These are phyloP conservation scores for Debaryomycetaceae sp. DNA, from an alignment of 1,139 yeast genomes.

Conservation along the genomic window DNA sequence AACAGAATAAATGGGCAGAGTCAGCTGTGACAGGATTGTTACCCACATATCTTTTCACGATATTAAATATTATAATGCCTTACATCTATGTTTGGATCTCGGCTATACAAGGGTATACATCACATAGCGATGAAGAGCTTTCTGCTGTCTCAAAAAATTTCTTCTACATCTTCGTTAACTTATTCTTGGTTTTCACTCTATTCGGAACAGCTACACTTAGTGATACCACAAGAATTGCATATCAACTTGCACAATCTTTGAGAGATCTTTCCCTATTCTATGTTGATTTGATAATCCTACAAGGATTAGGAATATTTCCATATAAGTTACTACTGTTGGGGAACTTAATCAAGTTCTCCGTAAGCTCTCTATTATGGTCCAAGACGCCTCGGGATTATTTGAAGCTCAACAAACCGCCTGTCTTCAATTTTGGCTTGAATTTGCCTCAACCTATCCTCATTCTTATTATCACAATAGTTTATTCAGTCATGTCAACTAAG, in stretches of 20 bases:
- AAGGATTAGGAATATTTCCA: constrained; percentile 84
- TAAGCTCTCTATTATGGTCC: constrained; percentile 45
- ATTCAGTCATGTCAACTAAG: constrained; percentile 63
- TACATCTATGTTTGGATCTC: constrained; percentile 72
- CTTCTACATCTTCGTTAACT: constrained; percentile 77
- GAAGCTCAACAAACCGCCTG: constrained; percentile 52
- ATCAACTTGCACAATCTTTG: constrained; percentile 69
- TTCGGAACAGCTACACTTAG: constrained; percentile 75
- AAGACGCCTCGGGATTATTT: constrained; percentile 59
- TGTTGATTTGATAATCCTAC: constrained; percentile 76
- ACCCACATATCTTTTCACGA: constrained; percentile 73
- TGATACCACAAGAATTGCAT: constrained; percentile 73
- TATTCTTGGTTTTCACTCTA: constrained; percentile 78
- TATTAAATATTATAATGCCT: constrained; percentile 70
- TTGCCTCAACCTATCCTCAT: constrained; percentile 65
- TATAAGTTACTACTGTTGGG: constrained; percentile 69
- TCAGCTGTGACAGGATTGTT: constrained; percentile 73
- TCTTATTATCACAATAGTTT: constrained; percentile 57
- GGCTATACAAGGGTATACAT: constrained; percentile 67
- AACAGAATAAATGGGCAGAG: constrained; percentile 53
- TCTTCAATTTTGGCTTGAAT: constrained; percentile 61
- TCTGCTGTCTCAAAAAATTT: constrained; percentile 78
- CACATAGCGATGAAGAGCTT: constrained; percentile 78
- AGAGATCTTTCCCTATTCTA: constrained; percentile 71
- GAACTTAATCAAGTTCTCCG: constrained; percentile 54